phyloP scores from a whole-genome alignment of 208 protist species.

The Crithidia fasciculata region DNA sequence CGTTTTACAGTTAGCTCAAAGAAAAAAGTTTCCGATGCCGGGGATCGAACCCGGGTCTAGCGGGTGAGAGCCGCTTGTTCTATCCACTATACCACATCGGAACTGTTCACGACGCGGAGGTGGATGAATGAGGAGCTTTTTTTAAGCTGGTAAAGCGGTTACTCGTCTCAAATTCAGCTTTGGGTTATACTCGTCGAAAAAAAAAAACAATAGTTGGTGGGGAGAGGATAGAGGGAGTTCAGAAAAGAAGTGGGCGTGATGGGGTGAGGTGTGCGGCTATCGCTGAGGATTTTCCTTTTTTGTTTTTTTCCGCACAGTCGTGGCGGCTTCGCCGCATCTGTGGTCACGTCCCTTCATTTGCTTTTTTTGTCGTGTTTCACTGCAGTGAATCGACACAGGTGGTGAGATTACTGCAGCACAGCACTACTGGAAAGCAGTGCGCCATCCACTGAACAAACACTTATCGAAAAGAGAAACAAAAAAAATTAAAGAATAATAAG shows the following conservation, averaged over 20 bases:
- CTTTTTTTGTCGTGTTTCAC: background rate
- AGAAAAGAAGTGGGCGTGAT: too few species aligned
- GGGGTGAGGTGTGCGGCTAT: too few species aligned
- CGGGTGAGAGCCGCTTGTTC: conserved; percentile 94
- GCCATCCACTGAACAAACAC: background rate
- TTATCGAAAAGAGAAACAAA: background rate
- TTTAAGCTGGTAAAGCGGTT: background rate
- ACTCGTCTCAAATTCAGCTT: too few species aligned
- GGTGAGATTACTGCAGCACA: background rate
- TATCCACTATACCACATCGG: conserved; percentile 93
- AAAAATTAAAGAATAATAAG: background rate
- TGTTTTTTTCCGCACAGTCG: too few species aligned
- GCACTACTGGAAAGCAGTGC: background rate
- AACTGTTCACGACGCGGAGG: conserved; percentile 22
- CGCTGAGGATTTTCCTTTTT: too few species aligned
- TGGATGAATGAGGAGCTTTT: background rate
- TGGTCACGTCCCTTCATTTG: background rate
- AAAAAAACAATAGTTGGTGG: background rate
- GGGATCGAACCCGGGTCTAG: conserved; percentile 94
- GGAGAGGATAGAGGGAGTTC: too few species aligned
- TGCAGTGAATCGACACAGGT: background rate
- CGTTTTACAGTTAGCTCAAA: too few species aligned
- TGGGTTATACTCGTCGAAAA: background rate
- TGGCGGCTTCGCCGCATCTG: background rate
- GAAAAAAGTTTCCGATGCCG: conserved; percentile 84